A percentile compares a stretch with the other conserved stretches of the same genome.
Evolutionary conservation across 163 green algal genomes (phyloP).

Genomic region (Coccomyxa subellipsoidea): DNA sequence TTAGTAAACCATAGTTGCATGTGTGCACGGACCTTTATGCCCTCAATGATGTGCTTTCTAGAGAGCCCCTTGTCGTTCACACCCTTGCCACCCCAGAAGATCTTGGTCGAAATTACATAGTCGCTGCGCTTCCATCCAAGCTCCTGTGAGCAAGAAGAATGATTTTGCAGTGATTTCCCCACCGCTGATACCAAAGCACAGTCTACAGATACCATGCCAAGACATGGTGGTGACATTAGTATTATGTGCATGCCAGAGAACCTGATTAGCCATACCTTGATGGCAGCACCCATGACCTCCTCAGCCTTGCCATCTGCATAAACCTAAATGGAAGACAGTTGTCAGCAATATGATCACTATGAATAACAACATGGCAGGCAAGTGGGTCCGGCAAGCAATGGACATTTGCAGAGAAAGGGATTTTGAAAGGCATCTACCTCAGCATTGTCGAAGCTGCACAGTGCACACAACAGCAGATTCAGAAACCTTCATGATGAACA

Average conservation of each 20-base stretch:
- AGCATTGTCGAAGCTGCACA: conserved; percentile 75
- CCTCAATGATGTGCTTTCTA: conserved; percentile 88
- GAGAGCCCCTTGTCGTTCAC: conserved; percentile 72
- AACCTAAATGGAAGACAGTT: conserved; percentile 15
- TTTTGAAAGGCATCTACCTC: conserved; percentile 36
- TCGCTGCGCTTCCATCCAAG: conserved; percentile 67
- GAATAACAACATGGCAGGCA: too few species aligned
- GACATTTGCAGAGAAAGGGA: too few species aligned
- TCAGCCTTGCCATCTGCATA: conserved; percentile 75
- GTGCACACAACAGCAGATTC: background rate
- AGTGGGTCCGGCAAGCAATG: too few species aligned
- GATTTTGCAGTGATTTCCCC: too few species aligned
- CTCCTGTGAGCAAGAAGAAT: conserved; percentile 39
- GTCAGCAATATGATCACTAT: background rate
- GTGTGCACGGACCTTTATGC: conserved; percentile 58
- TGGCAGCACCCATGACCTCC: conserved; percentile 72
- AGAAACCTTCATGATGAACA: too few species aligned
- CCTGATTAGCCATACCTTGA: conserved; percentile 50
- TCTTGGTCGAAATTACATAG: conserved; percentile 67
- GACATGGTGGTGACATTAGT: too few species aligned
- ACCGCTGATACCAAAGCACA: too few species aligned
- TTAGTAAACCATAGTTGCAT: too few species aligned
- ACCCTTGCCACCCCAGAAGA: conserved; percentile 58
- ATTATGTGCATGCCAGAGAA: too few species aligned
- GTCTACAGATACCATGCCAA: too few species aligned